Evolutionary conservation across 1,139 yeast species (phyloP), one percentile per base, ranked within the genome.

Genomic region (Pichia sp.): DNA sequence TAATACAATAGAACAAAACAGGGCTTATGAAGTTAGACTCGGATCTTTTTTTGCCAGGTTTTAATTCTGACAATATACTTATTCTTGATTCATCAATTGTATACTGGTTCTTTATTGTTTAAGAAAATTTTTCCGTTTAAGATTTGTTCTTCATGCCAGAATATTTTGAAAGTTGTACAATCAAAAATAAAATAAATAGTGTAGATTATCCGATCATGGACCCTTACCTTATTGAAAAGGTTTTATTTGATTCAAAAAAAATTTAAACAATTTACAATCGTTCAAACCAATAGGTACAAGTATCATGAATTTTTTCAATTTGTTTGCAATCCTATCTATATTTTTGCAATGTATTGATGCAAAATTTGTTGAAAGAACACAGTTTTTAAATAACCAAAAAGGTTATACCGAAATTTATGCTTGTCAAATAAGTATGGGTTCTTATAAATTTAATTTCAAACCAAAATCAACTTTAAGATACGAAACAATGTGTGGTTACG

Each of bases 401-500:
- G 49, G 49, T 47, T n/a, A 6, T 27, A 13, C 50, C 1, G 50
- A 47, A 30, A 34, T 19, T 22, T 42, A 33, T 19, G 34, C 50
- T 1, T 42, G 43, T 47, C 36, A 42, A 27, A 16, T 33, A 8
- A 45, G 25, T 22, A 33, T 33, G 3, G 22, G 16, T 5, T 14
- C 29, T 7, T 47, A 34, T 16, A 38, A 8, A 1, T 47, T 7
- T 42, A 43, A 53, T 44, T 47, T 44, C 18, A 34, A 44, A 3
- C 52, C 53, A 16, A 8, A 5, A 10, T 2, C 14, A 11, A 43
- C 14, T 18, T 30, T 30, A 18, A 30, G 30, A 19, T 44, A 47
- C 38, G 50, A 50, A 31, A 31, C 41, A 1, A 27, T 48, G 36
- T 60, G 62, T 46, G 42, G 44, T 3, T 60, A 65, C 47, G 59